These are phyloP conservation scores for Theileria annulata DNA, from an alignment of 169 alveolate species.

Conservation along the genomic window DNA sequence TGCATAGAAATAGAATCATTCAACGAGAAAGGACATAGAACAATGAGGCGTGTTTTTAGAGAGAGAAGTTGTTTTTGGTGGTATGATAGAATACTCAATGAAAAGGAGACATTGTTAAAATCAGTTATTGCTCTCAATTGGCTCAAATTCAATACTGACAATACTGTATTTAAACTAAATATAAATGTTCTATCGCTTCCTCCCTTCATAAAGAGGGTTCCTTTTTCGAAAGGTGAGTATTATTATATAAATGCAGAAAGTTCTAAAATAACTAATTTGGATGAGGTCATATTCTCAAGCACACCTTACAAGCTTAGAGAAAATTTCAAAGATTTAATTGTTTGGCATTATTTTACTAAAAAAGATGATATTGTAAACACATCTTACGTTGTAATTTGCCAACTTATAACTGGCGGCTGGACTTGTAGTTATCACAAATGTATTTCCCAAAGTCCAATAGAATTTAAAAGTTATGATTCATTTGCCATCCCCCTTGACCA, in stretches of 20 bases:
- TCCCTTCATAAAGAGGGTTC: not conserved
- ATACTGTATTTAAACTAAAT: not conserved
- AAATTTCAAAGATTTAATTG: slow-evolving; percentile 21
- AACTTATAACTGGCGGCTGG: not conserved
- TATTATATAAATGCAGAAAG: not conserved
- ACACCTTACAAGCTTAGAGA: slow-evolving; percentile 13
- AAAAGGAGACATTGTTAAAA: not conserved
- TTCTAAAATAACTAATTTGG: slow-evolving; percentile 7
- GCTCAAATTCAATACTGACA: not conserved
- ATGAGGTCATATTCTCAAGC: slow-evolving; percentile 26
- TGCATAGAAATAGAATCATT: slow-evolving; percentile 59
- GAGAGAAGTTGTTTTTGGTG: slow-evolving; percentile 47
- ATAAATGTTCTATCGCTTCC: not conserved
- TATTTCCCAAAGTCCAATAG: slow-evolving; percentile 4
- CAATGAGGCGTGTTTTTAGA: slow-evolving; percentile 41
- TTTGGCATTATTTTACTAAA: slow-evolving; percentile 43
- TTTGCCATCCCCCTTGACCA: not conserved
- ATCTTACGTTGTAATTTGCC: slow-evolving; percentile 45
- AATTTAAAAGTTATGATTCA: slow-evolving; percentile 46
- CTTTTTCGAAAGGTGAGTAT: not conserved
- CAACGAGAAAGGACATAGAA: slow-evolving; percentile 22
- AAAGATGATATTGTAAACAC: slow-evolving; percentile 16
- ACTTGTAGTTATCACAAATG: slow-evolving; percentile 32
- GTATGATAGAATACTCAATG: slow-evolving; percentile 36
- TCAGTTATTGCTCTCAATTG: not conserved